These are phyloP conservation scores for Barbatosphaeria neglecta DNA, from an alignment of 495 filamentous ascomycete genomes.

Conservation along the genomic window DNA sequence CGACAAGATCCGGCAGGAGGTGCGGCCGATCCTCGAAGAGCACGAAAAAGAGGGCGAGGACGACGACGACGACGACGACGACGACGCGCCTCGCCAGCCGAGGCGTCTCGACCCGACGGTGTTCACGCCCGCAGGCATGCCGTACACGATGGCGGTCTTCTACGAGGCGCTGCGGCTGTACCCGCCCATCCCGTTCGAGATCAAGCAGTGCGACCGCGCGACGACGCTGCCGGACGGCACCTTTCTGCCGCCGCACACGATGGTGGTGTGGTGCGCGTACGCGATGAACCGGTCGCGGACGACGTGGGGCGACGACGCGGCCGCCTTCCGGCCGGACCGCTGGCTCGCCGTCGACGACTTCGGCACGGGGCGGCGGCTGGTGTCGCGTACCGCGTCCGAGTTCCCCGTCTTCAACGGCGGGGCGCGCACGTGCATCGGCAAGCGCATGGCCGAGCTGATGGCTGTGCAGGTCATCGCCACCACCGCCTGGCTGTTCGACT, in stretches of 20 bases:
- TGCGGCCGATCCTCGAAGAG: conserved; percentile 8
- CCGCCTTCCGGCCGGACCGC: conserved; percentile 39
- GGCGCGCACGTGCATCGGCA: conserved; percentile 43
- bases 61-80: background rate
- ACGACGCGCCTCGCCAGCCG: background rate
- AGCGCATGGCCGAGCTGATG: conserved; percentile 48
- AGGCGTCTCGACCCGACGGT: conserved; percentile 17
- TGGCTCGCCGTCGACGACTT: conserved; percentile 24
- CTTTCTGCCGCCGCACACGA: conserved; percentile 34
- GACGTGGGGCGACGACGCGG: conserved; percentile 46
- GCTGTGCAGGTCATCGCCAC: conserved; percentile 40
- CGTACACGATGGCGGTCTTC: conserved; percentile 45
- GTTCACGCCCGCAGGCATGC: conserved; percentile 31
- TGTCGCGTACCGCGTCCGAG: conserved; percentile 35
- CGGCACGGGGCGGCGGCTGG: conserved; percentile 18
- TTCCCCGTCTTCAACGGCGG: conserved; percentile 54
- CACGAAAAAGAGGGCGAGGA: background rate
- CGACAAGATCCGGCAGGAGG: conserved; percentile 31
- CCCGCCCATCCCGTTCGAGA: conserved; percentile 50
- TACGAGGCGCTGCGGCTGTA: conserved; percentile 45
- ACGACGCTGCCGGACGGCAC: conserved; percentile 48
- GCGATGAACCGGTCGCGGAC: conserved; percentile 45
- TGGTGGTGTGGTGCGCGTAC: conserved; percentile 49
- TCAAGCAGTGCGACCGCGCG: conserved; percentile 39
- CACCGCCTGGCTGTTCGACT: conserved; percentile 36